phyloP scores from a whole-genome alignment of 306 rosid genomes.

The Cicer arietinum region DNA sequence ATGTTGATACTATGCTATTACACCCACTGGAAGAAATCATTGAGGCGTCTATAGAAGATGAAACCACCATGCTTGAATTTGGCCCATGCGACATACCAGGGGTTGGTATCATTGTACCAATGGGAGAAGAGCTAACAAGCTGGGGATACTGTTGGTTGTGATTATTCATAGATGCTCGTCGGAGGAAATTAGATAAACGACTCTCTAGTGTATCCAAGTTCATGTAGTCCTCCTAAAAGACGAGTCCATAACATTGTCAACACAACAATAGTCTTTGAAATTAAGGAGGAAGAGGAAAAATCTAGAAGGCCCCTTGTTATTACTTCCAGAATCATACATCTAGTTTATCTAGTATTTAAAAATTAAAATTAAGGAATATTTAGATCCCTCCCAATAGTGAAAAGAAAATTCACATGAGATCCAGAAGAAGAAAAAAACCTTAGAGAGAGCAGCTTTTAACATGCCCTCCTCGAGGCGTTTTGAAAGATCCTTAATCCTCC shows the following conservation, averaged over 20 bases:
- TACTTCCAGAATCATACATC: conserved; percentile 36
- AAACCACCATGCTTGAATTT: conserved; percentile 70
- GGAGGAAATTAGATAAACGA: conserved; percentile 63
- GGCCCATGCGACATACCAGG: conserved; percentile 85
- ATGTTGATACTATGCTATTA: conserved; percentile 55
- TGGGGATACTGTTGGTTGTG: conserved; percentile 72
- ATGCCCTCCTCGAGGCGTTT: conserved; percentile 87
- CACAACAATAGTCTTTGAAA: not conserved
- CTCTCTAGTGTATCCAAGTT: conserved; percentile 76
- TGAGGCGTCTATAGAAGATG: conserved; percentile 71
- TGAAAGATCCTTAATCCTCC: conserved; percentile 64
- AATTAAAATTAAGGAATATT: conserved; percentile 5
- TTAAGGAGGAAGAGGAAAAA: not conserved
- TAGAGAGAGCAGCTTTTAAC: conserved; percentile 60
- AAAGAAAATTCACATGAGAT: conserved; percentile 21
- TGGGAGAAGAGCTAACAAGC: conserved; percentile 67
- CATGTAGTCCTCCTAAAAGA: conserved; percentile 82
- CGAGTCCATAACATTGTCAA: conserved; percentile 44
- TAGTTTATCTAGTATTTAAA: not conserved
- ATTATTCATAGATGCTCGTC: conserved; percentile 51
- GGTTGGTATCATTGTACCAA: conserved; percentile 92
- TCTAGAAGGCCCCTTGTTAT: conserved; percentile 18
- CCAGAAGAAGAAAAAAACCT: conserved; percentile 54
- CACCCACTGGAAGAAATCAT: conserved; percentile 61
- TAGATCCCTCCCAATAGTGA: conserved; percentile 16